Base-by-base conservation (phyloP, 495 filamentous ascomycete genomes). In the Daldinia grandis region DNA sequence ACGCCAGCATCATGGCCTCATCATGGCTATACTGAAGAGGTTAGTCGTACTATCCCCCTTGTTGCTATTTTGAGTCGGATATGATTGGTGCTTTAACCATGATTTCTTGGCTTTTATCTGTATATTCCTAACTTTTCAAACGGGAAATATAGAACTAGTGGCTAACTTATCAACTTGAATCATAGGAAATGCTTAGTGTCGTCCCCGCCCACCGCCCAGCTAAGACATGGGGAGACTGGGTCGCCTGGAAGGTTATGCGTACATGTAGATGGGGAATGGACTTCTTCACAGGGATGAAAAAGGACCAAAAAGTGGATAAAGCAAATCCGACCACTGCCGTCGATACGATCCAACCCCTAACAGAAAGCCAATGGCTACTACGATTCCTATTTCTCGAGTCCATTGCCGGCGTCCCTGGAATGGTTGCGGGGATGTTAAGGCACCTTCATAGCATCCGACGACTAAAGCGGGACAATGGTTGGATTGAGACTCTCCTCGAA, bases 401-500 rank as follows among this genome's bases (percentile, higher is more conserved):
- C 57, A 92, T 99, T 31, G 95, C 95, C 9, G 95, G 91, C 19
- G 95, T 99, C 0, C 96, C 96, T 0, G 96, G 96, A 0, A 98
- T 98, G 93, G 96, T 98, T 5, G 95, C 90, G 0, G 95, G 94
- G 8, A 97, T 97, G 90, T 81, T 98, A 12, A 84, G 95, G 19
- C 95, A 99, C 80, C 81, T 99, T 6, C 87, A 91, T 74, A 93
- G 89, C 69, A 81, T 99, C 63, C 84, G 95, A 49, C 84, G 89
- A 6, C 88, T 99, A 82, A 93, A 93, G 81, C 81, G 95, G 33
- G 95, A 99, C 77, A 97, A 98, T 70, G 95, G 96, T 76, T 98
- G 95, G 95, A 98, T 99, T 69, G 95, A 98, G 77, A 98, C 93
- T 0, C 85, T 98, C 0, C 86, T 98, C 3, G 95, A 98, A 78